A percentile compares a stretch with the other conserved stretches of the same genome.
phyloP scores from a whole-genome alignment of 495 filamentous ascomycete genomes.

The Bacidia rubella region DNA sequence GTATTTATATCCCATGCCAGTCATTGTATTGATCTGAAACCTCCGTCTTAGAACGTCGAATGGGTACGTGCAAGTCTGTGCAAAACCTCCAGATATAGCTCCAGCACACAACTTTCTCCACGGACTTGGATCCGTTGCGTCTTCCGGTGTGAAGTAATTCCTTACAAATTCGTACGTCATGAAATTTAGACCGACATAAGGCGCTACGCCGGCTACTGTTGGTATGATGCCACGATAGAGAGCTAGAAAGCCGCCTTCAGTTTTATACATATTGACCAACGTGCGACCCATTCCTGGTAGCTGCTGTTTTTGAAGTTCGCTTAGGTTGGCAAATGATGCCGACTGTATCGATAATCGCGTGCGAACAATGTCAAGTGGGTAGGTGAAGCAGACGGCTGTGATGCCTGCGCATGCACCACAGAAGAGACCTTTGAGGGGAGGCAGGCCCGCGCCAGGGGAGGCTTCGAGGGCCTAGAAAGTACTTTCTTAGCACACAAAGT shows the following conservation, averaged over 20 bases:
- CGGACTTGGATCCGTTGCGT: constrained; percentile 68
- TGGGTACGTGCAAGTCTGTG: constrained; percentile 95
- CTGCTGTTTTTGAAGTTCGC: constrained; percentile 27
- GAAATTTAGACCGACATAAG: constrained; percentile 94
- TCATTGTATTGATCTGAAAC: constrained; percentile 99
- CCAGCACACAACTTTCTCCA: constrained; percentile 76
- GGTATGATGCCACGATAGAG: constrained; percentile 88
- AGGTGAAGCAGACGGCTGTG: constrained; percentile 72
- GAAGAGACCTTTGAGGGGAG: constrained; percentile 53
- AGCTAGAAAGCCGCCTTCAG: constrained; percentile 70
- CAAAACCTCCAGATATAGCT: constrained; percentile 86
- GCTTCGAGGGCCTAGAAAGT: constrained; percentile 55
- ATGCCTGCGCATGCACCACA: constrained; percentile 87
- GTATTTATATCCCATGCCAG: constrained; percentile 95
- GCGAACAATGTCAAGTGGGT: constrained; percentile 89
- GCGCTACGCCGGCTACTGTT: constrained; percentile 88
- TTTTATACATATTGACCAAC: constrained; percentile 71
- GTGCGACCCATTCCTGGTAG: constrained; percentile 90
- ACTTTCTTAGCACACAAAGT: not conserved
- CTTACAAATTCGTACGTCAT: constrained; percentile 91
- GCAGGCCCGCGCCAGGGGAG: constrained; percentile 51
- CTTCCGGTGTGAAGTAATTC: constrained; percentile 73
- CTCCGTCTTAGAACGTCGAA: constrained; percentile 92
- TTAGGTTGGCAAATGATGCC: constrained; percentile 75
- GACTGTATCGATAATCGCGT: constrained; percentile 93